Conservation (phyloP, 2,329 filamentous ascomycete genomes). For the Penicillium vulpinum region DNA sequence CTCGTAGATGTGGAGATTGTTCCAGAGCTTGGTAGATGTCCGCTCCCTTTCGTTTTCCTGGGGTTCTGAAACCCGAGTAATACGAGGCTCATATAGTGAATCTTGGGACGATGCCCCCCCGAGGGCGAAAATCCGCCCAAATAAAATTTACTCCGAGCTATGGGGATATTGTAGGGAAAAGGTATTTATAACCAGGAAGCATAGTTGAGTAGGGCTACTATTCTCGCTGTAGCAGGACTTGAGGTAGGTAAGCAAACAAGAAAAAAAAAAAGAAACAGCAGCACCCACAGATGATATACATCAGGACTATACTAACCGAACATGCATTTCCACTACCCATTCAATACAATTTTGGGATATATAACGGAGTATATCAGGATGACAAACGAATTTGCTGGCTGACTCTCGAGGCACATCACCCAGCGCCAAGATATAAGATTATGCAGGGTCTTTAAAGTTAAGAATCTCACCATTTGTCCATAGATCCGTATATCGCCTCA, state of each 20-base stretch:
- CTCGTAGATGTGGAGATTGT: too few relatives aligned
- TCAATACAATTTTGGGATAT: too few relatives aligned
- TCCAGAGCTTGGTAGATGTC: neutral
- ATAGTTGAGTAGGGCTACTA: neutral
- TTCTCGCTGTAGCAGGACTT: too few relatives aligned
- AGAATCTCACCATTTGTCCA: constrained; percentile 4
- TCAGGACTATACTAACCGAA: neutral
- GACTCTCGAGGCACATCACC: neutral
- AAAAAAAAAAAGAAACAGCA: too few relatives aligned
- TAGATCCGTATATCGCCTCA: neutral
- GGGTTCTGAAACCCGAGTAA: neutral
- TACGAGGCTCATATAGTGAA: neutral
- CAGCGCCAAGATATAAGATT: constrained; percentile 4
- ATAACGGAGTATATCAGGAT: neutral
- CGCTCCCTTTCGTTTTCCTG: neutral
- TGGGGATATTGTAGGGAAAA: neutral
- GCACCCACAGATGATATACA: neutral
- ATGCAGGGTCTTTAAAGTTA: constrained; percentile 10
- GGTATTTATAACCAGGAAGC: neutral
- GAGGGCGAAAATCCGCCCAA: neutral
- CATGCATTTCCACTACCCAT: neutral
- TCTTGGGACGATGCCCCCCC: neutral
- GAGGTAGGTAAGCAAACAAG: neutral
- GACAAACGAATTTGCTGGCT: neutral
- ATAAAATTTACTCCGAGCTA: neutral